Evolutionary conservation across 169 alveolate species (phyloP), one percentile per base, ranked within the genome.

Genomic region (Plasmodium fragile): DNA sequence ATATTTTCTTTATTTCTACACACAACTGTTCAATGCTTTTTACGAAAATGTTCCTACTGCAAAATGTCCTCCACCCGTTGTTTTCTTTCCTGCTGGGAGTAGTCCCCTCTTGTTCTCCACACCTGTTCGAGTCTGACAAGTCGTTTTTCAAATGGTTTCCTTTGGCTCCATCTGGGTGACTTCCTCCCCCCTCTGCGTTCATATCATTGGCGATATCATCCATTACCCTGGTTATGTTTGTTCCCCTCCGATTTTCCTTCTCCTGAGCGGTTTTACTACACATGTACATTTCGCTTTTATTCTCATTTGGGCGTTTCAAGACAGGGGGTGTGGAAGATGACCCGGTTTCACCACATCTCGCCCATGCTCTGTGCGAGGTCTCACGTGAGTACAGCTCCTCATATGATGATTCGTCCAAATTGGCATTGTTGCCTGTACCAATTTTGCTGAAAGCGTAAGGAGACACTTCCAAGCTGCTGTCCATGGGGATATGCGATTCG

Each of bases 1-100:
- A 55, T 41, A 89, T 39, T 30, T 79, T 89, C 28, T 34, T 59
- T 79, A 89, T 43, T 79, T 79, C 90, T 65, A n/a, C 36, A 30
- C 36, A 78, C 36, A 89, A 79, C 36, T 78, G 91, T 41, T 79
- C 73, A 18, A 89, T 55, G n/a, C 79, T 89, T 45, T 72, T 89
- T 10, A 79, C 6, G 34, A 89, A 89, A 22, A 55, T 32, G 6
- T 39, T 32, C 82, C 55, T 55, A 79, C 79, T 52, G 53, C 53
- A 79, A 16, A 85, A 41, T 59, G 28, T 80, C 49, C 81, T 30
- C 75, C 72, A 36, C 73, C 82, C 32, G 1, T 18, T 84, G 13
- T 43, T 3, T n/a, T n/a, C 84, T 4, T 32, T 6, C 43, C 55
- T 59, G 39, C 11, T 83, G 5, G 41, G 10, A 59, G 73, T 45